phyloP scores from a whole-genome alignment of 169 alveolate genomes.

The Plasmodium coatneyi region DNA sequence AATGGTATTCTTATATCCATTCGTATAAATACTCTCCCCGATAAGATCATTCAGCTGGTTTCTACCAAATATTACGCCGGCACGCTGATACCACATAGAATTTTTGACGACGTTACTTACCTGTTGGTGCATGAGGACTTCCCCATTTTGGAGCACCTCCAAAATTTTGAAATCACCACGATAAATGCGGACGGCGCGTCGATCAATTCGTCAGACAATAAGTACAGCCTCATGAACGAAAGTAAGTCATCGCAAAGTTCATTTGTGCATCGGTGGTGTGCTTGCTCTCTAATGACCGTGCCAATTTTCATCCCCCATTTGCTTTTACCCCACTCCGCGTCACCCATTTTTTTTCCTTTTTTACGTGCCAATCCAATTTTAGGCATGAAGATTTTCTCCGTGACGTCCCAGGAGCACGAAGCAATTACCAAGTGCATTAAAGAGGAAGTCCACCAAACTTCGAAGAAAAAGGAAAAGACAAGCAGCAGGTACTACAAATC shows the following conservation, averaged over 20 bases:
- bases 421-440: constrained; percentile 32
- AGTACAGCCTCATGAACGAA: constrained; percentile 13
- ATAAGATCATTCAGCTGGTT: constrained; percentile 38
- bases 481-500: constrained; percentile 11
- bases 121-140: constrained; percentile 33
- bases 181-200: not conserved
- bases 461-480: not conserved
- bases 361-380: not conserved
- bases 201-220: not conserved
- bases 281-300: not conserved
- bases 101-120: constrained; percentile 23
- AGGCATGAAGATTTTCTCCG: constrained; percentile 18
- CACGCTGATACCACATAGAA: constrained; percentile 60
- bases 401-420: constrained; percentile 44
- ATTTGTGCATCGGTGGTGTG: not conserved
- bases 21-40: constrained; percentile 26
- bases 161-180: constrained; percentile 27
- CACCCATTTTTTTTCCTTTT: not conserved
- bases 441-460: not conserved
- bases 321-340: not conserved
- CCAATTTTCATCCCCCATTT: not conserved
- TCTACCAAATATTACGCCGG: constrained; percentile 62
- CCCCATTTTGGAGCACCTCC: constrained; percentile 12
- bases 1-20: constrained; percentile 67
- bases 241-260: not conserved